Conservation (phyloP, 352 stramenopile genomes). For the Phytophthora chlamydospora region DNA sequence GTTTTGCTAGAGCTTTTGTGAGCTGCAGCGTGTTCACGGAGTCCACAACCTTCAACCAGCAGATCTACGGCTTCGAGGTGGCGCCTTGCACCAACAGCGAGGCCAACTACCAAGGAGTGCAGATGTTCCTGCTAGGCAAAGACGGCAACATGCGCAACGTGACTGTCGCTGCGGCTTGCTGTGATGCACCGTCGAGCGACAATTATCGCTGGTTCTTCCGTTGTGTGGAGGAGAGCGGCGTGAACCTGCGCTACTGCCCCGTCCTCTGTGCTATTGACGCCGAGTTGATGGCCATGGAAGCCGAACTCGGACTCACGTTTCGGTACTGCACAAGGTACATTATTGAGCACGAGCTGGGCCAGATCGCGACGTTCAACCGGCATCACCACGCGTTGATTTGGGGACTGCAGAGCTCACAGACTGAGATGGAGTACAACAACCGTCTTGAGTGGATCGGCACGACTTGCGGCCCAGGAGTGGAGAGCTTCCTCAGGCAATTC, state of each 20-base stretch:
- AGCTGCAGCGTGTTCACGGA: constrained; percentile 52
- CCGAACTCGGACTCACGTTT: constrained; percentile 49
- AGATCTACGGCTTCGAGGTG: constrained; percentile 60
- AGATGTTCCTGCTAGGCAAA: constrained; percentile 59
- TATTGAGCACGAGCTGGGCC: constrained; percentile 53
- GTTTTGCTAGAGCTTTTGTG: constrained; percentile 53
- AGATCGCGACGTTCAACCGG: constrained; percentile 45
- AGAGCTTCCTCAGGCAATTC: constrained; percentile 47
- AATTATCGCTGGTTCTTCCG: constrained; percentile 65
- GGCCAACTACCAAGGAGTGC: constrained; percentile 47
- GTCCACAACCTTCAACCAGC: constrained; percentile 52
- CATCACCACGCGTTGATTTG: constrained; percentile 61
- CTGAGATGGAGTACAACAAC: constrained; percentile 52
- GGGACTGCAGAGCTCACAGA: constrained; percentile 56
- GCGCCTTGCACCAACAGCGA: constrained; percentile 33
- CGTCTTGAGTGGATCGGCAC: constrained; percentile 61
- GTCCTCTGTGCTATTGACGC: constrained; percentile 49
- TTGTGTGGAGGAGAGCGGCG: constrained; percentile 43
- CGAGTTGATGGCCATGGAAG: constrained; percentile 42
- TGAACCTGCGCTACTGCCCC: constrained; percentile 49
- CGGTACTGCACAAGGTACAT: constrained; percentile 61
- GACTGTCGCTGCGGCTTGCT: constrained; percentile 47
- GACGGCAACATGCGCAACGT: constrained; percentile 58
- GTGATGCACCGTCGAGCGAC: constrained; percentile 41
- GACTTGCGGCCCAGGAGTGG: constrained; percentile 46